phyloP scores from a whole-genome alignment of 2,329 filamentous ascomycete species.

The Pezicula rhizophila region DNA sequence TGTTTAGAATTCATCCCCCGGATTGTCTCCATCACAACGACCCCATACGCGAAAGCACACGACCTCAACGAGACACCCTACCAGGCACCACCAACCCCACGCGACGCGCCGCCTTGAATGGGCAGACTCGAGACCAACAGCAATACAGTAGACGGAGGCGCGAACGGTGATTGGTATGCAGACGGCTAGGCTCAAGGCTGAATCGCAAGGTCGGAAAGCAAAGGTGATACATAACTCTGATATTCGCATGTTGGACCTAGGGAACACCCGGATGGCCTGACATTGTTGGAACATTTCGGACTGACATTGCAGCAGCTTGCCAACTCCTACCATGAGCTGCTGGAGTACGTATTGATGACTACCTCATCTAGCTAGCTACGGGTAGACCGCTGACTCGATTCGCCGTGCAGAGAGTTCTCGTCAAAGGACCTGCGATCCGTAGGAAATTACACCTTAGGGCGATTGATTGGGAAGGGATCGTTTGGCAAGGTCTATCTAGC shows the following conservation, averaged over 20 bases:
- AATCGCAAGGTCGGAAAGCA: slow-evolving; percentile 54
- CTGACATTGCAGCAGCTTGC: slow-evolving; percentile 64
- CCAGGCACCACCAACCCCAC: not conserved
- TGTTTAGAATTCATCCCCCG: not conserved
- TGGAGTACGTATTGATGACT: slow-evolving; percentile 62
- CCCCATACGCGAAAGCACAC: not conserved
- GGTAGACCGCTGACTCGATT: slow-evolving; percentile 17
- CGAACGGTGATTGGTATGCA: slow-evolving; percentile 30
- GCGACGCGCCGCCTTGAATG: slow-evolving; percentile 23
- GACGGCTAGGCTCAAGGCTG: slow-evolving; percentile 50
- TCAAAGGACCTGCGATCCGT: slow-evolving; percentile 86
- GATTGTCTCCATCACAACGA: not conserved
- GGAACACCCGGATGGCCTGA: slow-evolving; percentile 4
- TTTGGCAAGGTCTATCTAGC: slow-evolving; percentile 98
- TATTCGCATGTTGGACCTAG: slow-evolving; percentile 1
- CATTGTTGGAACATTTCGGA: slow-evolving; percentile 22
- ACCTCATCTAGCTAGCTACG: not conserved
- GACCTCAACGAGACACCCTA: not conserved
- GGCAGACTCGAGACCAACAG: slow-evolving; percentile 18
- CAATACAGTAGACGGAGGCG: slow-evolving; percentile 24
- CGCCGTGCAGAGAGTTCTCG: slow-evolving; percentile 72
- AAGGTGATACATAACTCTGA: slow-evolving; percentile 37
- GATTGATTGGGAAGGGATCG: slow-evolving; percentile 91
- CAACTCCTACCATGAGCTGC: slow-evolving; percentile 90
- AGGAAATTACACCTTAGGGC: slow-evolving; percentile 89